Evolutionary conservation across 2,329 filamentous ascomycete species (phyloP).

Genomic region (Trichoderma koningiopsis): DNA sequence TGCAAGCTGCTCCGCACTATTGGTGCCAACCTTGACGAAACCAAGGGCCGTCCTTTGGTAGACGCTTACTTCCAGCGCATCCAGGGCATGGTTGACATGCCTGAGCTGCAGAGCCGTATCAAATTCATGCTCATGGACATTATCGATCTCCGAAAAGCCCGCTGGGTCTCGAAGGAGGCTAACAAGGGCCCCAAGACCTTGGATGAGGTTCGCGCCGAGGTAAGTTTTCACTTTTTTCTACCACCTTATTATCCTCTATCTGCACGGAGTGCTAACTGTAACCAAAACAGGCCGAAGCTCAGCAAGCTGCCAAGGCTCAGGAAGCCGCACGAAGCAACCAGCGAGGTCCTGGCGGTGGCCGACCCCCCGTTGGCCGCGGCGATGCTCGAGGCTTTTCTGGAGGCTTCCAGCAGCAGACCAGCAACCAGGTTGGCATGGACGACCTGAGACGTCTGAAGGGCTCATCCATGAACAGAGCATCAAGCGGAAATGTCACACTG

Average conservation of each 20-base stretch:
- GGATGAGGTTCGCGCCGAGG: constrained; percentile 82
- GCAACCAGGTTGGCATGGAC: constrained; percentile 87
- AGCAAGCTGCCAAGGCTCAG: constrained; percentile 77
- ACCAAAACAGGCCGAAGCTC: constrained; percentile 62
- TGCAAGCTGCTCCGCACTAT: constrained; percentile 91
- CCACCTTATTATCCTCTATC: not conserved
- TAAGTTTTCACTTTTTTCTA: constrained; percentile 42
- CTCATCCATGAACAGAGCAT: constrained; percentile 54
- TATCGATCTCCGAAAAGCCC: constrained; percentile 74
- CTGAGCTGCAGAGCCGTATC: constrained; percentile 81
- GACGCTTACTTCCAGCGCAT: constrained; percentile 93
- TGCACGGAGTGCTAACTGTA: constrained; percentile 31
- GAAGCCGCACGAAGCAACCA: constrained; percentile 65
- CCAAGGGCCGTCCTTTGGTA: constrained; percentile 84
- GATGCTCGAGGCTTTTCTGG: constrained; percentile 83
- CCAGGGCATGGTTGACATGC: constrained; percentile 75
- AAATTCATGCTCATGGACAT: constrained; percentile 98
- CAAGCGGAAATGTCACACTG: constrained; percentile 67
- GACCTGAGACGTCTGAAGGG: constrained; percentile 83
- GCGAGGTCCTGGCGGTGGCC: constrained; percentile 66
- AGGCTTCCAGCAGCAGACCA: constrained; percentile 70
- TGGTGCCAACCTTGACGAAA: constrained; percentile 79
- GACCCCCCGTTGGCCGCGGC: constrained; percentile 75
- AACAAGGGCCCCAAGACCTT: constrained; percentile 98
- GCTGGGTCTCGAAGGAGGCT: constrained; percentile 84